A percentile compares a stretch with the other conserved stretches of the same genome.
phyloP scores from a whole-genome alignment of 2,329 filamentous ascomycete genomes.

The Fusarium sublunatum region DNA sequence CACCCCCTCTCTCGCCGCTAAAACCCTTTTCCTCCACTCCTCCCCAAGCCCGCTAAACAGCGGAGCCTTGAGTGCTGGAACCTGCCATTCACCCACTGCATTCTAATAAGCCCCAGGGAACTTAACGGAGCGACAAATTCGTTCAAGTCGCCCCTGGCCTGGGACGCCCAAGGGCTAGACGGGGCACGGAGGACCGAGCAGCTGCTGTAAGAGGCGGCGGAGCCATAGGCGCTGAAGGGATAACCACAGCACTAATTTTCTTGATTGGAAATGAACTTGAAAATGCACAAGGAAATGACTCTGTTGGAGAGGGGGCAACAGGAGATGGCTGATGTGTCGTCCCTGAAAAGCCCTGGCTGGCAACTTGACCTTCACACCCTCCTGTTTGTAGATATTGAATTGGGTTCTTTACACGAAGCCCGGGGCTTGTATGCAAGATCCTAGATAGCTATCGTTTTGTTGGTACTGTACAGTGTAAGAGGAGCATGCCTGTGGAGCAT shows the following conservation, averaged over 20 bases:
- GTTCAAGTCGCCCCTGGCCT: conserved; percentile 35
- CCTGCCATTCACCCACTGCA: conserved; percentile 37
- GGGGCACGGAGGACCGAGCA: conserved; percentile 9
- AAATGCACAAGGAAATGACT: background rate
- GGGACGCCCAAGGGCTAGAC: conserved; percentile 26
- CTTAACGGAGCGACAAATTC: conserved; percentile 27
- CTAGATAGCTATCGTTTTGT: conserved; percentile 14
- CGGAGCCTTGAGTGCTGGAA: conserved; percentile 36
- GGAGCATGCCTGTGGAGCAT: conserved; percentile 19
- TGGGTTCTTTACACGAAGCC: conserved; percentile 25
- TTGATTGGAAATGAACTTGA: conserved; percentile 13
- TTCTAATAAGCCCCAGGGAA: conserved; percentile 22
- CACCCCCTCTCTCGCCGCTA: conserved; percentile 32
- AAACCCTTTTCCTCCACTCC: conserved; percentile 34
- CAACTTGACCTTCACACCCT: conserved; percentile 22
- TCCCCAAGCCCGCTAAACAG: conserved; percentile 36
- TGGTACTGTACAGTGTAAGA: conserved; percentile 29
- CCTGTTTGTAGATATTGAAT: conserved; percentile 11
- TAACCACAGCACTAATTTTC: conserved; percentile 6
- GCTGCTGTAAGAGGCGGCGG: conserved; percentile 17
- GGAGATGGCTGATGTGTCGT: conserved; percentile 13
- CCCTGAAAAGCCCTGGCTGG: conserved; percentile 8
- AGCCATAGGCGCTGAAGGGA: conserved; percentile 24
- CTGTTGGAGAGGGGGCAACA: background rate
- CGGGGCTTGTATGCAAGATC: conserved; percentile 32